Evolutionary conservation across 2,329 filamentous ascomycete species (phyloP), one percentile per base, ranked within the genome.

Genomic region (Uncinocarpus reesii): DNA sequence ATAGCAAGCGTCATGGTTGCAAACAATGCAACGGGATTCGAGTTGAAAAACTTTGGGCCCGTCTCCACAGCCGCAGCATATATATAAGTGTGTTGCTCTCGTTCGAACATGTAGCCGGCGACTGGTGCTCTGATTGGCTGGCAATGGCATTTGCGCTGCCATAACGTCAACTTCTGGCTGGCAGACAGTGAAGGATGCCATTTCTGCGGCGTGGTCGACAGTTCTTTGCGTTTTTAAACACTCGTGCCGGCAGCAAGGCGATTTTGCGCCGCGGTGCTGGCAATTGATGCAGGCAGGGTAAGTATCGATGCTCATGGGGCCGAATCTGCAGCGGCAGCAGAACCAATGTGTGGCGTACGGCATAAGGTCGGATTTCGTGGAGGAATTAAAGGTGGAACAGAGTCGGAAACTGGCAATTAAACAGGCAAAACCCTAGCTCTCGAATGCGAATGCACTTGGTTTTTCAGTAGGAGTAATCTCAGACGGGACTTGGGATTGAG

Each of bases 11-110:
- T 32, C 31, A 20, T 69, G 66, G 2, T 57, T 1, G 56, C 66
- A 69, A 0, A 32, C 48, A 2, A 65, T 54, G 44, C 66, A 69
- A 16, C 31, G 37, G 1, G 61, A 57, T 36, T 69, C 63, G 24
- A 51, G 36, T 8, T 62, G 55, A 52, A 54, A 68, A 32, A 66
- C 52, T 44, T 68, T 69, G 0, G 66, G 66, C 0, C 66, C 66
- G 35, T 69, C 65, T 1, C 57, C 32, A 50, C 66, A 69, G 3
- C 50, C 1, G 58, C 66, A 69, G 56, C 66, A 69, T 47, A 64
- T 58, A 38, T 65, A 69, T 52, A 65, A 55, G 44, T 59, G 52
- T 7, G 56, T 59, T 1, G 52, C 23, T 55, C 50, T 51, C 13
- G 28, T 37, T 28, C 13, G 34, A 31, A 21, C 46, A 7, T 28